Percentiles rank a stretch among this genome's conserved stretches.
Evolutionary conservation across 1,284 basidiomycete species (phyloP).

Genomic region (Somion occarium): DNA sequence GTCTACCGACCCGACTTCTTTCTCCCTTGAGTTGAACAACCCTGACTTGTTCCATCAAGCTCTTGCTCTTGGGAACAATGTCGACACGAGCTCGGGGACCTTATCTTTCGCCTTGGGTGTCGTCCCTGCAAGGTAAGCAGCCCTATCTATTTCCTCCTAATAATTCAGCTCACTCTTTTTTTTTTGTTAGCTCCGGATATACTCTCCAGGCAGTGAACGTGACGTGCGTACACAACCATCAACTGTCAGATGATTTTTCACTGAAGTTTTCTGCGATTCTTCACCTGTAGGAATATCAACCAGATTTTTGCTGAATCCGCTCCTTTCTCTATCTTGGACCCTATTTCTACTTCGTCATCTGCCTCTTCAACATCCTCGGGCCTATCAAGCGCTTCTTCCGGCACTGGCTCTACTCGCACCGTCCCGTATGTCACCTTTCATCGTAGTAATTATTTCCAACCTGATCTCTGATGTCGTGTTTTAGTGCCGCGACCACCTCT

Average conservation of each 20-base stretch:
- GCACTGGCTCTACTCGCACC: background rate
- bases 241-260: too few relatives aligned
- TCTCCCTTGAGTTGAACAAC: constrained; percentile 43
- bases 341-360: constrained; percentile 18
- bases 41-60: constrained; percentile 43
- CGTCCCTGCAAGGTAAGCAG: constrained; percentile 47
- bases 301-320: constrained; percentile 37
- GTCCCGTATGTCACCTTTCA: background rate
- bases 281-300: constrained; percentile 39
- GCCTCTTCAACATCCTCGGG: constrained; percentile 14
- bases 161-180: background rate
- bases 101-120: constrained; percentile 42
- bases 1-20: constrained; percentile 36
- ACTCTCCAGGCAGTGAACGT: constrained; percentile 45
- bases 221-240: constrained; percentile 29
- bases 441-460: background rate
- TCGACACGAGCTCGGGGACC: constrained; percentile 33
- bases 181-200: constrained; percentile 42
- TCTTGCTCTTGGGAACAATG: constrained; percentile 57
- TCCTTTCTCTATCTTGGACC: constrained; percentile 38
- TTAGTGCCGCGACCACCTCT: background rate
- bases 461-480: too few relatives aligned
- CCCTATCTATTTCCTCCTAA: constrained; percentile 1
- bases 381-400: background rate
- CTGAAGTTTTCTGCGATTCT: too few relatives aligned